phyloP scores from a whole-genome alignment of 129 eudicot species.

The Ambrosia artemisiifolia region DNA sequence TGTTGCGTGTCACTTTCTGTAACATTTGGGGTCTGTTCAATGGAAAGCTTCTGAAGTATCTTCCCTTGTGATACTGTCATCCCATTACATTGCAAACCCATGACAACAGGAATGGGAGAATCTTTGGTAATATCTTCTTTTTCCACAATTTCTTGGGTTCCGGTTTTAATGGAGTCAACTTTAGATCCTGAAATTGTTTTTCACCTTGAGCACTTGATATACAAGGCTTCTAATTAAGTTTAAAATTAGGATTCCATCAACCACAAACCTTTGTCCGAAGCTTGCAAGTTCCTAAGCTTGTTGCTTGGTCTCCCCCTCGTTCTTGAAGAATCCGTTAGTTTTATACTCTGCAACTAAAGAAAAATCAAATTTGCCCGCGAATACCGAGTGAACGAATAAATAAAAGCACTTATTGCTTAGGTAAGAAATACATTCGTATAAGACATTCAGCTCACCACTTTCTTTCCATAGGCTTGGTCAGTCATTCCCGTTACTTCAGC shows the following conservation, averaged over 20 bases:
- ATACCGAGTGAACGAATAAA: constrained; percentile 5
- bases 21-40: constrained; percentile 10
- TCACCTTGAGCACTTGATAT: constrained; percentile 2
- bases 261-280: constrained; percentile 32
- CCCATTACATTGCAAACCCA: constrained; percentile 43
- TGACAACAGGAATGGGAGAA: constrained; percentile 27
- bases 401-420: neutral
- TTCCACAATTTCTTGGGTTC: constrained; percentile 22
- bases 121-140: constrained; percentile 19
- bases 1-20: constrained; percentile 19
- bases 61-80: constrained; percentile 27
- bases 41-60: constrained; percentile 16
- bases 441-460: constrained; percentile 42
- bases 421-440: neutral
- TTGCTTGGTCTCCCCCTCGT: constrained; percentile 31
- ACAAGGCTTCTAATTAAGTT: neutral
- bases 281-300: constrained; percentile 19
- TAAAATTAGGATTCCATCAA: constrained; percentile 3
- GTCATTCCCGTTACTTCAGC: constrained; percentile 24
- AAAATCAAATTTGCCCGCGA: constrained; percentile 6
- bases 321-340: constrained; percentile 17
- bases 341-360: constrained; percentile 39
- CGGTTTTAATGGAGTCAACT: constrained; percentile 20
- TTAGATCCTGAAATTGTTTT: constrained; percentile 32
- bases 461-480: constrained; percentile 44